Conservation (phyloP, 2,329 filamentous ascomycete species). For the Diaporthe ilicicola region DNA sequence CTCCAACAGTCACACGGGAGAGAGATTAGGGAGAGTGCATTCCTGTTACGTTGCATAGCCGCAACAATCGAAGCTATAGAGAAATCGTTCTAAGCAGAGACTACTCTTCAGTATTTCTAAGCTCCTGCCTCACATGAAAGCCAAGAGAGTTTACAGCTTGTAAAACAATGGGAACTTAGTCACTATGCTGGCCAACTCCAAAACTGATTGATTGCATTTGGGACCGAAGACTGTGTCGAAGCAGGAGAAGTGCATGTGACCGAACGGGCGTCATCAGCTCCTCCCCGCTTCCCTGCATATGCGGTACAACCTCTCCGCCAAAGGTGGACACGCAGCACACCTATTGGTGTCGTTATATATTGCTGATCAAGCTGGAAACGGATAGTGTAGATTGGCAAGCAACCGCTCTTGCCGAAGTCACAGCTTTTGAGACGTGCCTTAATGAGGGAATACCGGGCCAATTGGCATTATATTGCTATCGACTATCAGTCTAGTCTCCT, state of each 20-base stretch:
- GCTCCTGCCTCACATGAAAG: no score
- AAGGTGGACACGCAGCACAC: neutral
- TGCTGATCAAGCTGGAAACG: neutral
- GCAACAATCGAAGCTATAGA: no score
- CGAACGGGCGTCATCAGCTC: neutral
- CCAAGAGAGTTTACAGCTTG: neutral
- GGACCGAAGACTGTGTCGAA: neutral
- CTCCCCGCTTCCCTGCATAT: constrained; percentile 11
- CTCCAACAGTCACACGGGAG: no score
- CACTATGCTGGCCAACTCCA: neutral
- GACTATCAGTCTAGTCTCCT: neutral
- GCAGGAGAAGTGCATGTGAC: neutral
- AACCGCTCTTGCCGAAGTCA: neutral
- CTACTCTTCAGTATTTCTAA: neutral
- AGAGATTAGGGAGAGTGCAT: no score
- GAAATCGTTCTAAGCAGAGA: no score
- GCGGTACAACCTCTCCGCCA: neutral
- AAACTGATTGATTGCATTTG: neutral
- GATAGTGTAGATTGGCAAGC: neutral
- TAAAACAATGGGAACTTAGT: neutral
- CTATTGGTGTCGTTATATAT: neutral
- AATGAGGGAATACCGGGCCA: neutral
- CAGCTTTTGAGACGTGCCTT: neutral
- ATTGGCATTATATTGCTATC: neutral
- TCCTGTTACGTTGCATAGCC: no score